Base-by-base conservation (phyloP, 495 filamentous ascomycete species). In the Lophium mytilinum region DNA sequence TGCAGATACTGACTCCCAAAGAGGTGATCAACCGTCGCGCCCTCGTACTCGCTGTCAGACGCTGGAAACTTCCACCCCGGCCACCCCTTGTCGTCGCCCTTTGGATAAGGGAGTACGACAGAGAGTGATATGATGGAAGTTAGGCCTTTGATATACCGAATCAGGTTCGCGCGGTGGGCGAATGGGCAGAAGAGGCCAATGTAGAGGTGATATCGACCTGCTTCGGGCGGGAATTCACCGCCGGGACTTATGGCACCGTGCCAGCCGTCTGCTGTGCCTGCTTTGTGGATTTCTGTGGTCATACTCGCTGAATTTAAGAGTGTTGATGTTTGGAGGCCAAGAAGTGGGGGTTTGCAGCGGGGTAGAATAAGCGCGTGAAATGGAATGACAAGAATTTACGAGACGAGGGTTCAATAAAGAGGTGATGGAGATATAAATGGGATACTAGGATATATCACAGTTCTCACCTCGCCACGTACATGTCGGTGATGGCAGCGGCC, bases 181-280 rank as follows among this genome's bases (percentile, higher is more conserved):
- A 79, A 83, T 24, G 78, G 80, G 57, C 79, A 81, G 70, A 80
- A 81, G 17, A 78, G 69, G 8, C 69, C 71, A 24, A 73, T 70
- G 46, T 70, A 70, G 5, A 73, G 55, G 50, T 71, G 68, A 57
- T 73, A 73, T 17, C 71, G 57, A 10, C 56, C 64, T 40, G 63
- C 61, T 59, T 72, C 70, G 0, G 69, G 68, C 17, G 59, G 63
- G 58, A 73, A 73, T 12, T 52, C 54, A 33, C 66, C 61, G 24
- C 61, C 65, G 46, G 62, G 46, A 15, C 56, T 58, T 55, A 77
- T 75, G 37, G 64, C 58, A 46, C 74, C 75, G 57, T 78, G 75
- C 73, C 74, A 76, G 36, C 71, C 68, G 49, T 74, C 71, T 39
- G 62, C 59, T 3, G 72, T 72, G 5, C 61, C 64, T 4, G 34